phyloP scores from a whole-genome alignment of 164 flowering plant species.

The Vitis amurensis region DNA sequence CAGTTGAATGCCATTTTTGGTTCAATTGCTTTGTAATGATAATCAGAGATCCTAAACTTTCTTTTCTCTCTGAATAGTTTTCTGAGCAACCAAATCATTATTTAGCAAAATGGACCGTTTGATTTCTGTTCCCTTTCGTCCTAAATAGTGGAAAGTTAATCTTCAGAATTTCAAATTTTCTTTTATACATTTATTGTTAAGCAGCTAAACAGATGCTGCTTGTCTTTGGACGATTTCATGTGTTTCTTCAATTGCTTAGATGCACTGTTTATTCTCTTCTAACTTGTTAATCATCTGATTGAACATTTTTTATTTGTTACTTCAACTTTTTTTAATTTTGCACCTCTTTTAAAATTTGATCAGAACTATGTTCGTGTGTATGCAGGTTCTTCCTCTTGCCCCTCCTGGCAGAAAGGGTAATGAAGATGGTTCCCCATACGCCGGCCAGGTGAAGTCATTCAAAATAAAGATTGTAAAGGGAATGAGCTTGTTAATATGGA shows the following conservation, averaged over 20 bases:
- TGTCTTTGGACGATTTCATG: too few relatives aligned
- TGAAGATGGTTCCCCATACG: slow-evolving; percentile 91
- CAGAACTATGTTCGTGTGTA: not conserved
- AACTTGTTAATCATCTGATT: not conserved
- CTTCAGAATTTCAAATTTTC: too few relatives aligned
- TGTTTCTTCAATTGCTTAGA: too few relatives aligned
- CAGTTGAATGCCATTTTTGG: too few relatives aligned
- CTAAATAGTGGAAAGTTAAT: too few relatives aligned
- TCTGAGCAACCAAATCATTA: not conserved
- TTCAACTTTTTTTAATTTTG: not conserved
- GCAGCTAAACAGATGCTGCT: too few relatives aligned
- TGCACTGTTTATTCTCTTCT: not conserved
- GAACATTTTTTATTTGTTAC: not conserved
- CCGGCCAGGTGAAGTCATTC: slow-evolving; percentile 70
- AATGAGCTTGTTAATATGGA: not conserved
- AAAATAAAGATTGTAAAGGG: too few relatives aligned
- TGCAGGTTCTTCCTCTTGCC: slow-evolving; percentile 94
- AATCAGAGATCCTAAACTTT: too few relatives aligned
- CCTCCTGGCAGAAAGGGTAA: slow-evolving; percentile 87
- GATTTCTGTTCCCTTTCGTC: too few relatives aligned
- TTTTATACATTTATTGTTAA: too few relatives aligned
- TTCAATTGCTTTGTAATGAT: too few relatives aligned
- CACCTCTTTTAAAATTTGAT: not conserved
- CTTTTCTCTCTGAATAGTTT: too few relatives aligned
- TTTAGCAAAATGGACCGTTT: not conserved